Evolutionary conservation across 495 filamentous ascomycete genomes (phyloP).

Genomic region (Cladorrhinum samala): DNA sequence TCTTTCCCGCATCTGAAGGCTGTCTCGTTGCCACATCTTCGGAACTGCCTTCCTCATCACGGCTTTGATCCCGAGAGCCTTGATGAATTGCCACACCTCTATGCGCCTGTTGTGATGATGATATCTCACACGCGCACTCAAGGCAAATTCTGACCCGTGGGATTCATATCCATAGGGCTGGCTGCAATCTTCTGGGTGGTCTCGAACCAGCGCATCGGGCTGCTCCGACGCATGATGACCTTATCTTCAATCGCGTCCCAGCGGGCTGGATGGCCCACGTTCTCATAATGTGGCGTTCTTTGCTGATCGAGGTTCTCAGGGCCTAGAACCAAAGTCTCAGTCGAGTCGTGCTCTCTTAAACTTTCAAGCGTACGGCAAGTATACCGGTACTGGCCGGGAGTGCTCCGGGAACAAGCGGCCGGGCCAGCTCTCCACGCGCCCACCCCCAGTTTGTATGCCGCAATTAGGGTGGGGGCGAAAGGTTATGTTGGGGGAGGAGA

Average conservation of each 20-base stretch:
- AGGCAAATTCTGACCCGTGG: no score
- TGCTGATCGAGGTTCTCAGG: background rate
- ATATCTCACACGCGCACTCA: no score
- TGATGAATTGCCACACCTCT: background rate
- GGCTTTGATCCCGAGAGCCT: background rate
- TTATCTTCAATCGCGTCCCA: background rate
- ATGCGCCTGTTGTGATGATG: no score
- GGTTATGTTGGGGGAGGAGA: background rate
- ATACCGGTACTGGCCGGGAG: no score
- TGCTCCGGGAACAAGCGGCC: background rate
- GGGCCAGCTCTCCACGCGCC: background rate
- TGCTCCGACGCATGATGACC: background rate
- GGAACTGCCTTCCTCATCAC: background rate
- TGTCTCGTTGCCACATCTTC: background rate
- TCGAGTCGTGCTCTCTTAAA: no score
- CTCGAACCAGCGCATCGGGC: background rate
- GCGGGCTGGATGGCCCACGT: background rate
- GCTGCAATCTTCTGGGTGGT: background rate
- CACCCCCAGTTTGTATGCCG: background rate
- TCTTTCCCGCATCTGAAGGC: background rate
- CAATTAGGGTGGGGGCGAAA: background rate
- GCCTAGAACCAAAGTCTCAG: no score
- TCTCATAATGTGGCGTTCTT: background rate
- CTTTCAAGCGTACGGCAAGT: no score
- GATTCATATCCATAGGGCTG: background rate